Base-by-base conservation (phyloP, 2,329 filamentous ascomycete genomes). In the Diatrype stigma region DNA sequence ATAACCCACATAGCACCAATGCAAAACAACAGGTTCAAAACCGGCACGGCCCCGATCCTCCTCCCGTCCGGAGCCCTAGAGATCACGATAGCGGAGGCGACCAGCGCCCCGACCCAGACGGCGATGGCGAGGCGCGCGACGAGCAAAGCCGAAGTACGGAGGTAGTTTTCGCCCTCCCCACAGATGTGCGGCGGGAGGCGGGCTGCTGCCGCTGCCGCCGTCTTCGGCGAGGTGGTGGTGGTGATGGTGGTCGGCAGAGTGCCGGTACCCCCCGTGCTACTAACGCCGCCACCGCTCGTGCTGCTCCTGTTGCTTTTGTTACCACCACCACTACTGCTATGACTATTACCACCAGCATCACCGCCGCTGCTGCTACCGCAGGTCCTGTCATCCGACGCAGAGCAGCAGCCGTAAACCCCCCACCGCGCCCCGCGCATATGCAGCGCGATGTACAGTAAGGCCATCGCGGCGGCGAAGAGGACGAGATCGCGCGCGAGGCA, bases 401-500 rank as follows among this genome's bases (percentile, higher is more conserved):
- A 5, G 7, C 12, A 12, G 40, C 12, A 23, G 22, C 16, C 12
- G 22, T 42, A 16, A 12, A n/a, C 7, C 21, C 21, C 11, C n/a
- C 40, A 46, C 38, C 30, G 8, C 14, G 64, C 63, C 6, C 59
- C 65, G 19, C 56, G 52, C 34, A 68, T 46, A 49, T 69, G 67
- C 26, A 70, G 42, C 14, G 48, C 53, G 7, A 64, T 60, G 21
- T 69, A 67, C 6, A 67, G 44, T 4, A 66, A 17, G 0, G 63
- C 58, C 42, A 65, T 51, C 1, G 48, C 45, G 2, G 60, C 58
- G 12, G 65, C 62, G 45, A 65, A 63, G 35, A 70, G 51, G 6
- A 68, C 55, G 7, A 68, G 53, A 44, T 67, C 61, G 12, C 67
- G 60, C 11, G 66, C 56, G 23, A 68, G 61, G 26, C 61, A 63